These are phyloP conservation scores for Cucumis hystrix DNA, from an alignment of 306 rosid genomes.

Conservation along the genomic window DNA sequence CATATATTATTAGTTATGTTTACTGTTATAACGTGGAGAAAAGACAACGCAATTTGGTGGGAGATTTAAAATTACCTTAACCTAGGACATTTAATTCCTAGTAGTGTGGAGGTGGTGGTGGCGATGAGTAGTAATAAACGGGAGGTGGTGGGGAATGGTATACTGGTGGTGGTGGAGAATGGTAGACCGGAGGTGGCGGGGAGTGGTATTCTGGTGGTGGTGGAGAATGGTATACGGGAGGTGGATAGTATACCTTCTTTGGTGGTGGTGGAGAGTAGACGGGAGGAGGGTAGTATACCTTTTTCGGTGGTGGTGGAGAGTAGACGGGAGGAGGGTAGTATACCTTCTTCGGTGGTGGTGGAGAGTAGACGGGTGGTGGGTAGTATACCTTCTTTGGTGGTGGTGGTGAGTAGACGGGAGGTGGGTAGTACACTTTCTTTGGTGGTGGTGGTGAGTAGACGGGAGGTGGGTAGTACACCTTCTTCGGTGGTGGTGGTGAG, in stretches of 20 bases:
- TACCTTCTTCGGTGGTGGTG: neutral
- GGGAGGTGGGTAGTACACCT: neutral
- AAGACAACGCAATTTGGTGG: neutral
- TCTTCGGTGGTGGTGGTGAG: neutral
- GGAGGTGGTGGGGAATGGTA: neutral
- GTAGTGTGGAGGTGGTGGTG: conserved; percentile 10
- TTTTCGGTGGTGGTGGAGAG: neutral
- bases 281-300: neutral
- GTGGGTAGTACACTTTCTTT: neutral
- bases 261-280: neutral
- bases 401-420: neutral
- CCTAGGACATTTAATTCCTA: neutral
- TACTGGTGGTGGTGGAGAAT: neutral
- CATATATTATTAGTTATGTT: neutral
- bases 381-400: neutral
- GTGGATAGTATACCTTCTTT: neutral
- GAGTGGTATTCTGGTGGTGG: neutral
- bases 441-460: neutral
- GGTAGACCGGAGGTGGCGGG: neutral
- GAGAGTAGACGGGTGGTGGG: neutral
- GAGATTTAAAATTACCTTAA: neutral
- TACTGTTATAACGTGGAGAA: neutral
- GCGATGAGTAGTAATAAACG: neutral
- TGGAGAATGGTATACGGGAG: neutral
- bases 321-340: neutral